A percentile compares a stretch with the other conserved stretches of the same genome.
Evolutionary conservation across 208 protist genomes (phyloP).

Genomic region (Sergeia podlipaevii): DNA sequence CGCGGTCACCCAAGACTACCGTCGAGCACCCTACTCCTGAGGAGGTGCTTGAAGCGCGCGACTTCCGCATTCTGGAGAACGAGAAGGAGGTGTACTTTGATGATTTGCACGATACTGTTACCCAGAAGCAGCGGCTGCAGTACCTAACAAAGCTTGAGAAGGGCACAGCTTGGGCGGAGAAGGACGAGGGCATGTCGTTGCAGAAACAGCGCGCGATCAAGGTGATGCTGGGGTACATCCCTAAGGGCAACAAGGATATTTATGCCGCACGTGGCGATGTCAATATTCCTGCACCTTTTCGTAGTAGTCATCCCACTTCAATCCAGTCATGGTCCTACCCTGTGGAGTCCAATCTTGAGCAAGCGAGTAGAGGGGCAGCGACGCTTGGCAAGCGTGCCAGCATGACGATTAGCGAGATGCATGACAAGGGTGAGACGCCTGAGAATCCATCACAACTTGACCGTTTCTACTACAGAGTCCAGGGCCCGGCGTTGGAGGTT

Average conservation of each 20-base stretch:
- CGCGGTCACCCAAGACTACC: slow-evolving; percentile 68
- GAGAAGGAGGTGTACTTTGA: slow-evolving; percentile 87
- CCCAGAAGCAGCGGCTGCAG: slow-evolving; percentile 39
- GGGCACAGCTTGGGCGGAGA: slow-evolving; percentile 84
- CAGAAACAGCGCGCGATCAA: slow-evolving; percentile 83
- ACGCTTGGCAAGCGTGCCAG: slow-evolving; percentile 73
- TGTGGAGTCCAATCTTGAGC: slow-evolving; percentile 78
- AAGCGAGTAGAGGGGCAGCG: slow-evolving; percentile 71
- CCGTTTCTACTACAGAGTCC: slow-evolving; percentile 78
- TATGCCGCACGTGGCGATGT: slow-evolving; percentile 86
- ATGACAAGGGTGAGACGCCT: slow-evolving; percentile 73
- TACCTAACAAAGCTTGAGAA: slow-evolving; percentile 70
- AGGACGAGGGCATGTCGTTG: slow-evolving; percentile 83
- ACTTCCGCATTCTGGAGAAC: slow-evolving; percentile 58
- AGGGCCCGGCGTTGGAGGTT: slow-evolving; percentile 75
- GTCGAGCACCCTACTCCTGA: slow-evolving; percentile 68
- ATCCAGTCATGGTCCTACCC: slow-evolving; percentile 68
- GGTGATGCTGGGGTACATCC: slow-evolving; percentile 83
- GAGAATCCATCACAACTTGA: slow-evolving; percentile 79
- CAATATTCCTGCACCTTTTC: slow-evolving; percentile 75
- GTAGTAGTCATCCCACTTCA: slow-evolving; percentile 75
- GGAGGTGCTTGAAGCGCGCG: slow-evolving; percentile 47
- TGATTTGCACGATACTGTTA: slow-evolving; percentile 56
- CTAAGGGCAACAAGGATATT: slow-evolving; percentile 83
- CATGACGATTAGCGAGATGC: slow-evolving; percentile 87